Evolutionary conservation across 2,329 filamentous ascomycete species (phyloP).

Genomic region (Dactylellina parvicollis): DNA sequence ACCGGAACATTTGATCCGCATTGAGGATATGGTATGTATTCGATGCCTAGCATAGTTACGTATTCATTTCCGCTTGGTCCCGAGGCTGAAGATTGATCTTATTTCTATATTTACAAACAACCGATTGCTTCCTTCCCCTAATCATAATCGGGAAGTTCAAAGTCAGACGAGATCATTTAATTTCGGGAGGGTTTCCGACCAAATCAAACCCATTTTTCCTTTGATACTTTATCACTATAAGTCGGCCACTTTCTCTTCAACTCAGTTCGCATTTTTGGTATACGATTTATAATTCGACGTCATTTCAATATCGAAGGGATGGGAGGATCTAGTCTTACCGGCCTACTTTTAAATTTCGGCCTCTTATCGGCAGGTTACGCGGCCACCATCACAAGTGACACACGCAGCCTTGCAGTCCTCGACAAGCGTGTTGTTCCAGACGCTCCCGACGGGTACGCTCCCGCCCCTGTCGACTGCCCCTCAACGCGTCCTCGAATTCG

Average conservation of each 20-base stretch:
- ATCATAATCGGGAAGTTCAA: constrained; percentile 11
- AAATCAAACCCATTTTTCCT: not conserved
- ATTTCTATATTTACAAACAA: not conserved
- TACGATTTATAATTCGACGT: constrained; percentile 15
- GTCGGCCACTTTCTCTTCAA: constrained; percentile 15
- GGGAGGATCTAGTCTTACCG: constrained; percentile 24
- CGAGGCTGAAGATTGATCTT: constrained; percentile 23
- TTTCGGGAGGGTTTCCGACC: constrained; percentile 22
- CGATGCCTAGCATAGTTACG: constrained; percentile 22
- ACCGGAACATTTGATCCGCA: constrained; percentile 10
- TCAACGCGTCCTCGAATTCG: constrained; percentile 41
- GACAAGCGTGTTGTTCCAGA: constrained; percentile 41
- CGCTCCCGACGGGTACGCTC: constrained; percentile 46
- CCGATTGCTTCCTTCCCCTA: not conserved
- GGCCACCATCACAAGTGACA: constrained; percentile 16
- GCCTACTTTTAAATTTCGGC: constrained; percentile 26
- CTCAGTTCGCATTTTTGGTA: not conserved
- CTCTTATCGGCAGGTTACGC: constrained; percentile 29
- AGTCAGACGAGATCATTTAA: constrained; percentile 18
- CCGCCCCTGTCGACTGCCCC: constrained; percentile 40
- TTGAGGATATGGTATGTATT: constrained; percentile 12
- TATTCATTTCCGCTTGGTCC: constrained; percentile 16
- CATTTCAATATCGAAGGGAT: constrained; percentile 5
- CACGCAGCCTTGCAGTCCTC: not conserved
- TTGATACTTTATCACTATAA: not conserved